A percentile compares a stretch with the other conserved stretches of the same genome.
Evolutionary conservation across 345 rosid species (phyloP).

Genomic region (Mercurialis annua): DNA sequence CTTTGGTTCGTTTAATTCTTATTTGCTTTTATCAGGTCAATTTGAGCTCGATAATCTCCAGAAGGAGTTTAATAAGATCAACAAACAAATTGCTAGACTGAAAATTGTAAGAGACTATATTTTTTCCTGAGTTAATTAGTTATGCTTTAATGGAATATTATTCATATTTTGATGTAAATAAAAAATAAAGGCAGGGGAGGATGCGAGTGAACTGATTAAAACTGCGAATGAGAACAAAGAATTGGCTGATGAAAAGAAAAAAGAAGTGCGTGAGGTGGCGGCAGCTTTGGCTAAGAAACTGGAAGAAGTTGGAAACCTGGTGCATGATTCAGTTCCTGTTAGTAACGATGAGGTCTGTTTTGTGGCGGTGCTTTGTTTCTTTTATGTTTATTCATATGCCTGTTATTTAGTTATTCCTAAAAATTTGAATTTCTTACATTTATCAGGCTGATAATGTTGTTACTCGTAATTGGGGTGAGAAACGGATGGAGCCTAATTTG

Average conservation of each 20-base stretch:
- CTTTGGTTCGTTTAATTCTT: too few species aligned
- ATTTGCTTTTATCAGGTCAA: slow-evolving; percentile 47
- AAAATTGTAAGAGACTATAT: slow-evolving; percentile 49
- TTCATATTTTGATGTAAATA: neutral
- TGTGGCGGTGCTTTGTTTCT: too few species aligned
- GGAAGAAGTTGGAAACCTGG: slow-evolving; percentile 70
- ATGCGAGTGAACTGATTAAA: slow-evolving; percentile 53
- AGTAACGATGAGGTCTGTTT: slow-evolving; percentile 67
- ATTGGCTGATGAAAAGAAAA: slow-evolving; percentile 48
- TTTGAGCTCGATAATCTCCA: slow-evolving; percentile 62
- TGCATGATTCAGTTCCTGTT: slow-evolving; percentile 85
- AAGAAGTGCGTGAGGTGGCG: slow-evolving; percentile 65
- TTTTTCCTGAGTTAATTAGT: too few species aligned
- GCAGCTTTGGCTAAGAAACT: slow-evolving; percentile 50
- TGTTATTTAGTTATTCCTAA: too few species aligned
- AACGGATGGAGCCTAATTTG: slow-evolving; percentile 47
- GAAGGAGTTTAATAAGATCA: slow-evolving; percentile 64
- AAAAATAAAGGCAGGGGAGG: slow-evolving; percentile 39
- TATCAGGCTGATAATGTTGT: slow-evolving; percentile 68
- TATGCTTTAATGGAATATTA: neutral
- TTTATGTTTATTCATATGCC: neutral
- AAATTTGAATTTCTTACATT: neutral
- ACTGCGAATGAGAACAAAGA: slow-evolving; percentile 54
- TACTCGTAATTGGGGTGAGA: slow-evolving; percentile 57
- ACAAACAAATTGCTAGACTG: slow-evolving; percentile 66